Base-by-base conservation (phyloP, 73 alveolate genomes). In the Paraurostyla sp. region DNA sequence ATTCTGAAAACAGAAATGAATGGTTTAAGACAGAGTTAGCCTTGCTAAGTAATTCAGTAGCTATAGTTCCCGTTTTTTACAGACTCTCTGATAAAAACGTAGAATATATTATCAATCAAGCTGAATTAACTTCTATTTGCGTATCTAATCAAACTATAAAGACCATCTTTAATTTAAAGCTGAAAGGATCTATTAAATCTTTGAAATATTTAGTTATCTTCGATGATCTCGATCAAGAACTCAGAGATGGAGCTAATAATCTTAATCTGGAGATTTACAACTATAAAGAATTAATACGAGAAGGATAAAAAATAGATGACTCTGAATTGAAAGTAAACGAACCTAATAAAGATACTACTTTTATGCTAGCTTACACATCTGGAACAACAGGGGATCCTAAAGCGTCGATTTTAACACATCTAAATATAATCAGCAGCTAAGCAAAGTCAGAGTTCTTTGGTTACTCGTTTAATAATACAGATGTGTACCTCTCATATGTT, bases 11-110 rank as follows among this genome's bases (percentile, higher is more conserved):
- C 83, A 81, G 97, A 52, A 89, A 92, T 42, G 97, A 94, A 80
- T 96, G 98, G 98, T 71, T 94, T 57, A 80, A 76, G 15, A 71
- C 95, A 15, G 96, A 96, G 83, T 42, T 96, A 42, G 99, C 98
- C 0, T 54, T 92, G 7, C 58, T 75, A 16, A 58, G 62, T 30
- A 43, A 78, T 58, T 46, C 63, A 9, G 65, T 94, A 7, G 73
- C 93, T 0, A 48, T 85, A 3, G 97, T 94, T 13, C 92, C 97
- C 16, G 49, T 91, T 30, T 94, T 92, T 82, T 95, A 92, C 80
- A 93, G 97, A 0, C 89, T 86, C 46, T 94, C 96, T 15, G 89
- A 92, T 60, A 87, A 73, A 50, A 73, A 78, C 22, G 51, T 91
- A 13, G 92, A 91, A 87, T 73, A 52, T 60, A 87, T 94, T 50